Evolutionary conservation across 768 basidiomycete genomes (phyloP), one percentile per base, ranked within the genome.

Genomic region (Suillus tomentosus): DNA sequence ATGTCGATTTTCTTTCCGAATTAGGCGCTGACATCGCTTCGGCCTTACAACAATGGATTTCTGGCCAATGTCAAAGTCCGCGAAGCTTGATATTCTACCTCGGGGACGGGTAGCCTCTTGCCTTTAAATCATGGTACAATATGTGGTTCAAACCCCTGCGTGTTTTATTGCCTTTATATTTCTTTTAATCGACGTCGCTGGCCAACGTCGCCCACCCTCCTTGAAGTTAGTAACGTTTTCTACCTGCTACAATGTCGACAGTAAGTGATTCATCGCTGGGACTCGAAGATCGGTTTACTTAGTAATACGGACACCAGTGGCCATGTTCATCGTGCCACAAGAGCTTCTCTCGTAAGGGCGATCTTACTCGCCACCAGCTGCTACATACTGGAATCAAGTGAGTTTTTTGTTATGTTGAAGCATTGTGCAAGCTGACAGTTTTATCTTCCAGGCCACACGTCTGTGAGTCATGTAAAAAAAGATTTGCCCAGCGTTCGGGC

Each of bases 401-500:
- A 5, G 76, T 66, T 39, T 55, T 42, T 40, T 50, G 11, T 24
- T 22, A 37, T 34, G 22, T 24, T 61, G 10, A 11, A 17, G 14
- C 19, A 15, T 62, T 36, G 24, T 36, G 22, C 54, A 59, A n/a
- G 51, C 53, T 58, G 31, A 70, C 47, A 45, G 6, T 19, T 31
- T 15, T 47, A 10, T 27, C n/a, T 34, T 57, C 24, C 59, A 90
- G 90, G 60, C 84, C 82, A 7, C 78, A 85, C 65, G 62, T 70
- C 3, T 91, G 90, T 70, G 65, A 70, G 47, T 69, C 72, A 6
- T 92, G 90, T 68, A 73, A 73, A 5, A 88, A 84, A 70, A 67
- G 69, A 1, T 92, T 92, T 70, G 73, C 83, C 10, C 90, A 91
- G 73, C 74, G 69, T 50, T 84, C 85, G 3, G 86, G 83, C 2